A percentile compares a stretch with the other conserved stretches of the same genome.
Evolutionary conservation across 306 rosid species (phyloP).

Genomic region (Dalbergia oliveri): DNA sequence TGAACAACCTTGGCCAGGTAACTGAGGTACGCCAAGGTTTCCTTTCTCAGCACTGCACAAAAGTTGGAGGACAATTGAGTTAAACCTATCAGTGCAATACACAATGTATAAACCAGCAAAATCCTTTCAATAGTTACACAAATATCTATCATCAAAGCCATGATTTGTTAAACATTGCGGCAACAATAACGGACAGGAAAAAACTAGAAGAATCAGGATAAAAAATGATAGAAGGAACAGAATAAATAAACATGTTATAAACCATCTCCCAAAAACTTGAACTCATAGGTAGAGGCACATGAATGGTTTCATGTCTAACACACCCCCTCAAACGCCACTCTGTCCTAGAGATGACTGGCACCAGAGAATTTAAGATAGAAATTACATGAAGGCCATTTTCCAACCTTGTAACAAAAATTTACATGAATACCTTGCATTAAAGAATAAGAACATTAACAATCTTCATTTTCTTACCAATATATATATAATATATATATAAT

Average conservation of each 20-base stretch:
- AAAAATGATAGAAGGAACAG: slow-evolving; percentile 3
- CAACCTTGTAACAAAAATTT: slow-evolving; percentile 15
- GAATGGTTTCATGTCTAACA: too few species aligned
- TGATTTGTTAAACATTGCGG: slow-evolving; percentile 17
- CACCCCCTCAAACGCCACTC: too few species aligned
- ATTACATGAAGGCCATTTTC: slow-evolving; percentile 10
- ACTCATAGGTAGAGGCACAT: too few species aligned
- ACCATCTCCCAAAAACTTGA: too few species aligned
- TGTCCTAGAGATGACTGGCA: too few species aligned
- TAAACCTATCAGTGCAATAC: slow-evolving; percentile 30
- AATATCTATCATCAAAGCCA: slow-evolving; percentile 21
- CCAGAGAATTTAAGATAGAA: slow-evolving; percentile 1
- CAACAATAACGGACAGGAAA: slow-evolving; percentile 15
- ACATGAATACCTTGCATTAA: not conserved
- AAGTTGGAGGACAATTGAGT: not conserved
- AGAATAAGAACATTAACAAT: slow-evolving; percentile 21
- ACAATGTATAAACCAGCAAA: slow-evolving; percentile 24
- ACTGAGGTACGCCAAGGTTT: slow-evolving; percentile 94
- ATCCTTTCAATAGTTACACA: slow-evolving; percentile 21
- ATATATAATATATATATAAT: not conserved
- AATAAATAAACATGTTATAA: slow-evolving; percentile 8
- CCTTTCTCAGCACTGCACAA: slow-evolving; percentile 82
- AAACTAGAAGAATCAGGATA: slow-evolving; percentile 22
- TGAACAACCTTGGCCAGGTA: slow-evolving; percentile 99
- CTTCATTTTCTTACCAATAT: not conserved